These are phyloP conservation scores for Aspergillus incahuasiensis DNA, from an alignment of 495 filamentous ascomycete genomes.

Conservation along the genomic window DNA sequence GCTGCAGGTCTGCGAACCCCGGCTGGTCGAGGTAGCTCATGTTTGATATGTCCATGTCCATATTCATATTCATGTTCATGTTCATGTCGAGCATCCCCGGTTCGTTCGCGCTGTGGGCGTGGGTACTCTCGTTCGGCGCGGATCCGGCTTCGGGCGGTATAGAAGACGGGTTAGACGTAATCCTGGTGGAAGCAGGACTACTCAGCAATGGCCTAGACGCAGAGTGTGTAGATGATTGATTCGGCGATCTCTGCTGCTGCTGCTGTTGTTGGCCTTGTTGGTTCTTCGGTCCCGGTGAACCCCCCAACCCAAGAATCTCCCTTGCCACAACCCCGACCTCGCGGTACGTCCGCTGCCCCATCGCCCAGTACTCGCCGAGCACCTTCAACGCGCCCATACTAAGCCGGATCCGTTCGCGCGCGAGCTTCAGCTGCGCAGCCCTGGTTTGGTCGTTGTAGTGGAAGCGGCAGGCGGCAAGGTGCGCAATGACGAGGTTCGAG, in stretches of 20 bases:
- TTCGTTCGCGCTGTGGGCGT: too few species aligned
- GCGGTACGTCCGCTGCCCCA: constrained; percentile 17
- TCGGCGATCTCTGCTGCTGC: neutral
- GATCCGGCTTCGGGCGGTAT: too few species aligned
- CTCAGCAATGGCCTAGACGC: too few species aligned
- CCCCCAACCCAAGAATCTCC: constrained; percentile 16
- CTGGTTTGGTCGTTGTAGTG: constrained; percentile 14
- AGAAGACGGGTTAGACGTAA: neutral
- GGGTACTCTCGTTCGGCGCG: neutral
- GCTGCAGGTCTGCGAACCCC: neutral
- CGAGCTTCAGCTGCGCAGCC: neutral
- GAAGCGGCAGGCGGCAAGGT: constrained; percentile 19
- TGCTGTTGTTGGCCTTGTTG: neutral
- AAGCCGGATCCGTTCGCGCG: constrained; percentile 18
- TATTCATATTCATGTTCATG: too few species aligned
- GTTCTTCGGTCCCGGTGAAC: neutral
- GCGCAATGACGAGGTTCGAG: constrained; percentile 21
- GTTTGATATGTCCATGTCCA: too few species aligned
- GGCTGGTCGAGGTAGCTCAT: neutral
- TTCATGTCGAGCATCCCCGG: neutral
- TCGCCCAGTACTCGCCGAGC: constrained; percentile 17
- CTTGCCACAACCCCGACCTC: constrained; percentile 20
- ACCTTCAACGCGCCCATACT: constrained; percentile 21
- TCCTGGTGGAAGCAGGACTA: neutral
- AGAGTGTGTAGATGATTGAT: too few species aligned